Base-by-base conservation (phyloP, 345 rosid species). In the Ceriops decandra region DNA sequence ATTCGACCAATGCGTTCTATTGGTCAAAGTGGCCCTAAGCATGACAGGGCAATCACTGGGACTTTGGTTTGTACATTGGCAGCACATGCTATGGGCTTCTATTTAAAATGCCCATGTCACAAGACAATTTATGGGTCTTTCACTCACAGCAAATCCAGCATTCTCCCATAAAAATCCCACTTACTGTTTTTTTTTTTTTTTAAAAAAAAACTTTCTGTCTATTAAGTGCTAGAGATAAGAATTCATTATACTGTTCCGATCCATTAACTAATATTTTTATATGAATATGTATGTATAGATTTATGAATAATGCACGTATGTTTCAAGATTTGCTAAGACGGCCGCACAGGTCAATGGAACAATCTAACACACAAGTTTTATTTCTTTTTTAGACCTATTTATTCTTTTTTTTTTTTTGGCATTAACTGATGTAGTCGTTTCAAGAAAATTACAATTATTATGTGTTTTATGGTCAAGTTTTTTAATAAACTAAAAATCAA, bases 11-110 rank as follows among this genome's bases (percentile, higher is more conserved):
- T 4, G 59, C 17, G 30, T 10, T 22, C 28, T n/a, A n/a, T 57
- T 64, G 63, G 69, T 64, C 68, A 47, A 71, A 64, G 51, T 22
- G 64, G 60, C 59, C 74, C 68, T 2, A 1, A 20, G 52, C 57
- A 57, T 33, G 22, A 59, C 1, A 53, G 30, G 30, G 26, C 59
- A 56, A 7, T 22, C 59, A 2, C 0, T 24, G 16, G n/a, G 35
- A 7, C 13, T 19, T 42, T 3, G 5, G 49, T 42, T 13, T 42
- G 17, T 42, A 42, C 49, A 13, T 54, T 54, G 24, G 17, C 22
- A 8, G 30, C 59, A 13, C 28, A 22, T 13, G 28, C 16, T 21
- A 54, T 54, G 59, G 59, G 59, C 30, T 54, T 0, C 30, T 21
- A 21, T 54, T 22, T 7, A 1, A 24, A 21, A 9, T 0, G 59